phyloP scores from a whole-genome alignment of 805 yeast species.

The Cyberlindnera xylosilytica region DNA sequence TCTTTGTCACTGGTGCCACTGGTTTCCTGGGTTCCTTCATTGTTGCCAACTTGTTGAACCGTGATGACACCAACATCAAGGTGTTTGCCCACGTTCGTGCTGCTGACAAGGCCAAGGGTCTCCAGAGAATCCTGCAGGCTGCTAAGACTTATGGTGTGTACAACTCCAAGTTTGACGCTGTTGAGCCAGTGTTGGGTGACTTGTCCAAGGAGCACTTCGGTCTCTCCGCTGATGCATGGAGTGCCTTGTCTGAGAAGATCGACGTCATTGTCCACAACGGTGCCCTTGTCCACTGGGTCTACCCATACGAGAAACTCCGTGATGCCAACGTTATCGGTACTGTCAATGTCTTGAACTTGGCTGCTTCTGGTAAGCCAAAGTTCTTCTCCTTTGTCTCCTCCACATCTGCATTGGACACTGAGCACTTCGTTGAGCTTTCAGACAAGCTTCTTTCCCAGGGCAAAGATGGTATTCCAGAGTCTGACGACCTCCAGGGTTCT shows the following conservation, averaged over 20 bases:
- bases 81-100: conserved; percentile 94
- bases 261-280: conserved; percentile 94
- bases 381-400: conserved; percentile 90
- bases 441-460: conserved; percentile 67
- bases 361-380: conserved; percentile 80
- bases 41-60: conserved; percentile 67
- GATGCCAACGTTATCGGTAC: conserved; percentile 93
- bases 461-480: conserved; percentile 69
- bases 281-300: conserved; percentile 98
- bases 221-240: conserved; percentile 54
- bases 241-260: conserved; percentile 47
- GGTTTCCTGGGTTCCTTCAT: conserved; percentile 95
- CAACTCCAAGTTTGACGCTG: conserved; percentile 52
- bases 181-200: conserved; percentile 81
- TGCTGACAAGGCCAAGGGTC: conserved; percentile 57
- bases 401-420: conserved; percentile 87
- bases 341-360: conserved; percentile 70
- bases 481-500: conserved; percentile 82
- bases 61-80: conserved; percentile 51
- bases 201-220: conserved; percentile 76
- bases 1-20: conserved; percentile 92
- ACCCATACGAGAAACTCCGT: conserved; percentile 85
- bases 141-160: conserved; percentile 73
- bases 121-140: conserved; percentile 71
- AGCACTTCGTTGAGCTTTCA: conserved; percentile 72